phyloP scores from a whole-genome alignment of 2,329 filamentous ascomycete species.

The Cryphonectria japonica region DNA sequence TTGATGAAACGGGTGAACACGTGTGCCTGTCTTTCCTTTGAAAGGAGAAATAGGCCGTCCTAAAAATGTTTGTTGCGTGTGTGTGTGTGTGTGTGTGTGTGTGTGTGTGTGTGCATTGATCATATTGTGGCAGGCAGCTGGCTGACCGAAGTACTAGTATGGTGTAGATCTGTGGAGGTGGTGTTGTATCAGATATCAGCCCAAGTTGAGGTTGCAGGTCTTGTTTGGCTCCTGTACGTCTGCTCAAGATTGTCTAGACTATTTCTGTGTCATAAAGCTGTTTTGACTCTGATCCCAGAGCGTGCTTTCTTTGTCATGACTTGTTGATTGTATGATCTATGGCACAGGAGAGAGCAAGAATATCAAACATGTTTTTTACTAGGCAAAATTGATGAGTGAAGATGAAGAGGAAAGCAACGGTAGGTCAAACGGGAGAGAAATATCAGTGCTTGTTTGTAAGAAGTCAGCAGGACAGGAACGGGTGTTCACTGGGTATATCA shows the following conservation, averaged over 20 bases:
- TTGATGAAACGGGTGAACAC: background rate
- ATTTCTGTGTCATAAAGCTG: background rate
- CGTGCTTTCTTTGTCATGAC: background rate
- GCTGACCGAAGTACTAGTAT: background rate
- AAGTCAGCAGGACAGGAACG: too few relatives aligned
- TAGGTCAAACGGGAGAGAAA: background rate
- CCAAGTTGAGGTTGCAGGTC: background rate
- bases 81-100: background rate
- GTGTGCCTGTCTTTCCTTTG: too few relatives aligned
- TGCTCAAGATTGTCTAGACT: background rate
- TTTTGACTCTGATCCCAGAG: background rate
- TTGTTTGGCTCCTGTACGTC: background rate
- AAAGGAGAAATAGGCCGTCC: background rate
- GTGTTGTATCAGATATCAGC: background rate
- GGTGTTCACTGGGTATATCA: background rate
- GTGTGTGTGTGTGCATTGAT: background rate
- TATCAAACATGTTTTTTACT: too few relatives aligned
- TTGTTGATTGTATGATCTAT: background rate
- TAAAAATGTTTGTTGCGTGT: background rate
- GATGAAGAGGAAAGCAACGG: background rate
- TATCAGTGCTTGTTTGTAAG: background rate
- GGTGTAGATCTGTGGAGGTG: background rate
- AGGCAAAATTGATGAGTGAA: too few relatives aligned
- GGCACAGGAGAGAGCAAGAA: background rate
- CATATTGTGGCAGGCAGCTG: background rate